A percentile compares a stretch with the other conserved stretches of the same genome.
These are phyloP conservation scores for Endogone sp. DNA, from an alignment of 192 early-diverging fungal genomes.

Conservation along the genomic window DNA sequence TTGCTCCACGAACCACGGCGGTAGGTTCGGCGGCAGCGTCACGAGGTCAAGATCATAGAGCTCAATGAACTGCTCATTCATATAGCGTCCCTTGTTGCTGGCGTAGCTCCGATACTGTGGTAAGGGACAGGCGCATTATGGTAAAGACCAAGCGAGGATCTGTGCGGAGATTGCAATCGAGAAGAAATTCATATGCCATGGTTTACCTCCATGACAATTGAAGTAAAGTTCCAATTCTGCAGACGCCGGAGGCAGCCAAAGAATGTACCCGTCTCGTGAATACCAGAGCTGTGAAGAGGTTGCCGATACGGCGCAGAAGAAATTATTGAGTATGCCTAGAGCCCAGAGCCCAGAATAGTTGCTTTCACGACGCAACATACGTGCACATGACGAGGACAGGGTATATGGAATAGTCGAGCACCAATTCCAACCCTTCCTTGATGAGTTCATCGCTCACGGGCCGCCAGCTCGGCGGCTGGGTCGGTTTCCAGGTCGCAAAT, in stretches of 20 bases:
- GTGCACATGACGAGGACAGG: conserved; percentile 92
- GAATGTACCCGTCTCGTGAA: conserved; percentile 91
- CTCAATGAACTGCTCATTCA: conserved; percentile 94
- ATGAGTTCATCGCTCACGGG: conserved; percentile 93
- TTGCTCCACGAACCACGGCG: conserved; percentile 78
- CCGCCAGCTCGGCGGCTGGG: conserved; percentile 68
- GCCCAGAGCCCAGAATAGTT: no score
- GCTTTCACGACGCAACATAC: conserved; percentile 53
- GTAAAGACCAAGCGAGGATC: neutral
- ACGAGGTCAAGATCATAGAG: conserved; percentile 91
- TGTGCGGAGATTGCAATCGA: neutral
- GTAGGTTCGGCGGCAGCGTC: conserved; percentile 71
- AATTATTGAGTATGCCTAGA: no score
- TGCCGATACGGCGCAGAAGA: neutral
- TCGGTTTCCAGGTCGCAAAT: conserved; percentile 64
- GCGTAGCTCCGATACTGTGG: conserved; percentile 86
- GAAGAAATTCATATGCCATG: neutral
- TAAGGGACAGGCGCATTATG: neutral
- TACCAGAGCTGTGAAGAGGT: conserved; percentile 59
- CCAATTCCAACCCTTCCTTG: conserved; percentile 90
- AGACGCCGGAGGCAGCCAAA: conserved; percentile 92
- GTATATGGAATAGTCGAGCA: conserved; percentile 74
- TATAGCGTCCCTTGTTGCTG: conserved; percentile 78
- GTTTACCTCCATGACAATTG: conserved; percentile 88
- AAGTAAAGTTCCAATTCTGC: conserved; percentile 96